Conservation (phyloP, 768 basidiomycete species). For the Trametes villosa region DNA sequence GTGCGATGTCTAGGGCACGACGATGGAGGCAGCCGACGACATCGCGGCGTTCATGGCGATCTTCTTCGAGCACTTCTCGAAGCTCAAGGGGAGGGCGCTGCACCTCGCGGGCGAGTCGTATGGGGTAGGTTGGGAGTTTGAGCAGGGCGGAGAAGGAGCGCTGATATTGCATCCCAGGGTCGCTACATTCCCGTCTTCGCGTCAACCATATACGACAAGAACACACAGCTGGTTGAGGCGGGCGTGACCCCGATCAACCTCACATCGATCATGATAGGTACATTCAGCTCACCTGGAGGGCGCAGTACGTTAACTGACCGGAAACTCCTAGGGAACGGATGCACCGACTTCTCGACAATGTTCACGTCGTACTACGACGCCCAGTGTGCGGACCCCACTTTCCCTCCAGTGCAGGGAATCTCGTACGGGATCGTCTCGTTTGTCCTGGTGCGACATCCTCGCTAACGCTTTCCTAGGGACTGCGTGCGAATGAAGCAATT, state of each 20-base stretch:
- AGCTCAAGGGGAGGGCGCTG: conserved; percentile 65
- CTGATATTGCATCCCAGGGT: conserved; percentile 41
- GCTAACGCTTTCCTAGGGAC: conserved; percentile 25
- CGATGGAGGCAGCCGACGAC: conserved; percentile 70
- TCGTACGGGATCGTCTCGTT: conserved; percentile 34
- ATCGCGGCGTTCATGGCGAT: conserved; percentile 72
- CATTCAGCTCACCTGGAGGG: background rate
- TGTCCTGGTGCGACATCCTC: no score
- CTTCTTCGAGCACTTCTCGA: conserved; percentile 73
- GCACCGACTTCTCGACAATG: conserved; percentile 46
- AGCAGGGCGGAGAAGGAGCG: no score
- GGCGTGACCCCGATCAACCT: conserved; percentile 57
- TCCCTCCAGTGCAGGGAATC: conserved; percentile 53
- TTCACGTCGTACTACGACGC: conserved; percentile 53
- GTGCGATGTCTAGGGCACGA: conserved; percentile 48
- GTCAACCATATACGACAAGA: conserved; percentile 52
- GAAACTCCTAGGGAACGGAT: conserved; percentile 44
- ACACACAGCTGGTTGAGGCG: conserved; percentile 42
- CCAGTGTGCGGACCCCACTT: conserved; percentile 51
- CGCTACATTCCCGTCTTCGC: conserved; percentile 58
- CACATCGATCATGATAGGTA: conserved; percentile 54
- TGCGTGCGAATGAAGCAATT: conserved; percentile 51
- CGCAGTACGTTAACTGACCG: background rate
- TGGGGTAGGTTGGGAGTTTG: conserved; percentile 40
- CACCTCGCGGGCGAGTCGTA: conserved; percentile 55